Base-by-base conservation (phyloP, 805 yeast species). In the Metahyphopichia silvanorum region DNA sequence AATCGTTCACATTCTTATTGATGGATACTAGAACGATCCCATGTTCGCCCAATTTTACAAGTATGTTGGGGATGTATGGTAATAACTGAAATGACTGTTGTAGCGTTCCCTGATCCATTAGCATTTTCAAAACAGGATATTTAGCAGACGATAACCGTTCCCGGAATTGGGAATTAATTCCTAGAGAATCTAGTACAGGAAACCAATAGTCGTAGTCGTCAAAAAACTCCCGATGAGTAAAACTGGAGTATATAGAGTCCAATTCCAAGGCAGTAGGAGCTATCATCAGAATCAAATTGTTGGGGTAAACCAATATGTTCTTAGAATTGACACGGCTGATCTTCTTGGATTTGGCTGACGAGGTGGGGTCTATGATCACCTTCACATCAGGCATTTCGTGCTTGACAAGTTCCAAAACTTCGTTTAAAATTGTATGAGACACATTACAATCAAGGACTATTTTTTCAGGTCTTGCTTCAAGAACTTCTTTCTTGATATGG, bases 181-280 rank as follows among this genome's bases (percentile, higher is more conserved):
- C 76, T 16, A 85, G 54, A 1, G 71, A 47, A 44, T 86, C 95
- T 10, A 87, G 53, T 1, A 77, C 62, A 1, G 84, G 82, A 55
- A 87, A 87, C 96, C 96, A 88, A 3, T 54, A 42, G 30, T 79
- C 81, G 16, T 67, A 49, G 39, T 78, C 80, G 67, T 63, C 61
- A 40, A 74, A 72, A 22, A 51, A 45, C 3, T 57, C 69, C 1
- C 48, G 36, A 5, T 50, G 58, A 4, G 52, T 45, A 44, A 85
- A 76, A 6, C 77, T 52, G 5, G 63, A 63, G 53, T 72, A 74
- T 23, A 88, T 69, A 1, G 76, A 49, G 4, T 57, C 55, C 3
- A 88, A 64, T 51, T 87, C 96, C 7, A 61, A 55, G 1, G 67
- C 49, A 1, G 94, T 88, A 1, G 96, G 96, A 0, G 93, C 82